Conservation (phyloP, 257 asterid species). For the Solanum microdontum region DNA sequence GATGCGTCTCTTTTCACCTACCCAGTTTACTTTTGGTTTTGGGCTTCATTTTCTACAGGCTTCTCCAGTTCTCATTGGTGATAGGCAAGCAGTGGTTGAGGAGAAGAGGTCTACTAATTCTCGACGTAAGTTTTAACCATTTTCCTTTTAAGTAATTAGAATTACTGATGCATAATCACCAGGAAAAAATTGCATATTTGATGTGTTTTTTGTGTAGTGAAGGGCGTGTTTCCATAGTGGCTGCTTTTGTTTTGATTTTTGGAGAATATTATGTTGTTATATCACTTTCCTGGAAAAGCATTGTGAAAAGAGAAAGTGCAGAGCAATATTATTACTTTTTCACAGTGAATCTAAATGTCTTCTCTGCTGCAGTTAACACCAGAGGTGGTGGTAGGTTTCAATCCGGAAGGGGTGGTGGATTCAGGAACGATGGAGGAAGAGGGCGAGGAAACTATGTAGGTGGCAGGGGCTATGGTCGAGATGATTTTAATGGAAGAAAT, state of each 20-base stretch:
- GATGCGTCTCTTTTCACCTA: not conserved
- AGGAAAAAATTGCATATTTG: not conserved
- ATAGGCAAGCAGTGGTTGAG: slow-evolving; percentile 57
- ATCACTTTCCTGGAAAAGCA: not conserved
- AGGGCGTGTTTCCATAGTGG: not conserved
- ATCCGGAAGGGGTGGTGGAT: slow-evolving; percentile 59
- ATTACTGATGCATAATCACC: not conserved
- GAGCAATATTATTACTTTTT: not conserved
- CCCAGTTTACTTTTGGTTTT: not conserved
- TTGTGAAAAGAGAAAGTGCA: not conserved
- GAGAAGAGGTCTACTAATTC: slow-evolving; percentile 82
- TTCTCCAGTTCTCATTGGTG: slow-evolving; percentile 65
- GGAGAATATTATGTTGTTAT: not conserved
- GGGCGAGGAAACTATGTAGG: slow-evolving; percentile 73
- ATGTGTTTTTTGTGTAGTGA: not conserved
- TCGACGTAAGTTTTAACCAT: slow-evolving; percentile 44
- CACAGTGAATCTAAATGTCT: not conserved
- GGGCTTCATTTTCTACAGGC: slow-evolving; percentile 34
- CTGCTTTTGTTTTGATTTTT: not conserved
- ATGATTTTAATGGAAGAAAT: slow-evolving; percentile 46
- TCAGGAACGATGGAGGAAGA: slow-evolving; percentile 74
- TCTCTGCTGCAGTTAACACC: slow-evolving; percentile 28
- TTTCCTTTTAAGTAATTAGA: not conserved
- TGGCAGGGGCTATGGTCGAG: slow-evolving; percentile 51
- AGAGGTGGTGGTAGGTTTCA: slow-evolving; percentile 58